phyloP scores from a whole-genome alignment of 495 filamentous ascomycete species.

The Aspergillus cristatus region DNA sequence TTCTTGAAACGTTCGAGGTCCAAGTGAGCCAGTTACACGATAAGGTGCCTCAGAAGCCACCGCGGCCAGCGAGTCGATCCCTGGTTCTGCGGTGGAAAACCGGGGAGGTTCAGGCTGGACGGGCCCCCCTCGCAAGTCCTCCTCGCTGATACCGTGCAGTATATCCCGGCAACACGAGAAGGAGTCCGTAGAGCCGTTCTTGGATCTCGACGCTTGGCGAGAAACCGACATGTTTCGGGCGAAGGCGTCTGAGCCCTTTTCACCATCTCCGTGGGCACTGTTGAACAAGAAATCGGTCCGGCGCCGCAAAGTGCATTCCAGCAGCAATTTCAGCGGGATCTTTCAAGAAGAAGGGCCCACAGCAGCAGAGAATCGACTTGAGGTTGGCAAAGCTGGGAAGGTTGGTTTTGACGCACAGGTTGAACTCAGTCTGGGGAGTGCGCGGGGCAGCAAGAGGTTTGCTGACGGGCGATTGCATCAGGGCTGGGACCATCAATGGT shows the following conservation, averaged over 20 bases:
- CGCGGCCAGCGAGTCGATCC: slow-evolving; percentile 18
- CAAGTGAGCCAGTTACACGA: slow-evolving; percentile 23
- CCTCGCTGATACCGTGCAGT: slow-evolving; percentile 28
- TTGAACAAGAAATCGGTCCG: slow-evolving; percentile 37
- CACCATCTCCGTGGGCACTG: slow-evolving; percentile 9
- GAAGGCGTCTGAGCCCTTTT: slow-evolving; percentile 29
- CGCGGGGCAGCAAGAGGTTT: slow-evolving; percentile 34
- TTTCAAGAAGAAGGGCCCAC: slow-evolving; percentile 50
- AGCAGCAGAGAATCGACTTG: slow-evolving; percentile 54
- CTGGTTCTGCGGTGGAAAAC: slow-evolving; percentile 4
- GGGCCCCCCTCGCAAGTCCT: slow-evolving; percentile 10
- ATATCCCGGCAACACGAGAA: slow-evolving; percentile 30
- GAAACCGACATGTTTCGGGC: slow-evolving; percentile 53
- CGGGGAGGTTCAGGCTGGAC: slow-evolving; percentile 15
- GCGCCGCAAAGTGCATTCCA: slow-evolving; percentile 47
- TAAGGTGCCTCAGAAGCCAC: slow-evolving; percentile 38
- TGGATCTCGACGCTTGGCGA: slow-evolving; percentile 46
- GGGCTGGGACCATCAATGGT: slow-evolving; percentile 42
- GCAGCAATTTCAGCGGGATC: slow-evolving; percentile 52
- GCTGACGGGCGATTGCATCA: slow-evolving; percentile 38
- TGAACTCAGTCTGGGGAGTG: slow-evolving; percentile 39
- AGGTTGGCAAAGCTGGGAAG: slow-evolving; percentile 36
- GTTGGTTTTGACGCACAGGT: slow-evolving; percentile 33
- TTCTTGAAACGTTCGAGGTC: slow-evolving; percentile 30
- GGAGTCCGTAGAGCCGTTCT: slow-evolving; percentile 32